These are phyloP conservation scores for Pisolithus albus DNA, from an alignment of 768 basidiomycete species.

Conservation along the genomic window DNA sequence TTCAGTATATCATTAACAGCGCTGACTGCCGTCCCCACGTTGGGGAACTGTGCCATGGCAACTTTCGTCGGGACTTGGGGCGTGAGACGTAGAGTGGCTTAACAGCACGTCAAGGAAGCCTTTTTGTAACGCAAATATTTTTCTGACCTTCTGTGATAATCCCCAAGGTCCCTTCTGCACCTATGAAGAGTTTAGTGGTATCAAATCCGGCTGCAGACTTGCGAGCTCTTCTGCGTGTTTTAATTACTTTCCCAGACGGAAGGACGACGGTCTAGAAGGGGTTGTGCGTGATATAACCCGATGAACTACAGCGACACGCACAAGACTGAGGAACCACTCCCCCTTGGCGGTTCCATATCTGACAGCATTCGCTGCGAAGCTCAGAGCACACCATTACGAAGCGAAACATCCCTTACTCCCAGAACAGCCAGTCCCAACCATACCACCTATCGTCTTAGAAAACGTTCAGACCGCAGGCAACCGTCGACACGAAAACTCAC, in stretches of 20 bases:
- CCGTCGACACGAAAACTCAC: conserved; percentile 31
- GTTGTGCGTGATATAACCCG: conserved; percentile 23
- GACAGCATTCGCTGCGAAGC: conserved; percentile 60
- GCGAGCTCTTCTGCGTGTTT: conserved; percentile 70
- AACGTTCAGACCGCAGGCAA: conserved; percentile 6
- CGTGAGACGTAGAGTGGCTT: conserved; percentile 77
- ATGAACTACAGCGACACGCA: conserved; percentile 27
- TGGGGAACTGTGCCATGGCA: conserved; percentile 81
- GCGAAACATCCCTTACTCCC: conserved; percentile 50
- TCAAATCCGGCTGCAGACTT: conserved; percentile 90
- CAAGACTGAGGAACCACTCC: conserved; percentile 83
- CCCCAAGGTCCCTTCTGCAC: conserved; percentile 84
- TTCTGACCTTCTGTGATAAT: conserved; percentile 75
- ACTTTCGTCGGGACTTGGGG: conserved; percentile 79
- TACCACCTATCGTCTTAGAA: conserved; percentile 72
- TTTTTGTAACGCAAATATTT: neutral
- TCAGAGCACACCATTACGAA: neutral
- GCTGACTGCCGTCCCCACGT: conserved; percentile 67
- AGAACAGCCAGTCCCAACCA: conserved; percentile 82
- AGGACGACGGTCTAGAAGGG: conserved; percentile 68
- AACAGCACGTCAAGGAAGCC: neutral
- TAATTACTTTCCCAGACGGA: conserved; percentile 79
- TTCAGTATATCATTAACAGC: conserved; percentile 80
- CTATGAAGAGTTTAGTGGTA: conserved; percentile 81
- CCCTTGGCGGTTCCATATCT: conserved; percentile 83